Evolutionary conservation across 2,329 filamentous ascomycete genomes (phyloP), one percentile per base, ranked within the genome.

Genomic region (Exophiala alcalophila): DNA sequence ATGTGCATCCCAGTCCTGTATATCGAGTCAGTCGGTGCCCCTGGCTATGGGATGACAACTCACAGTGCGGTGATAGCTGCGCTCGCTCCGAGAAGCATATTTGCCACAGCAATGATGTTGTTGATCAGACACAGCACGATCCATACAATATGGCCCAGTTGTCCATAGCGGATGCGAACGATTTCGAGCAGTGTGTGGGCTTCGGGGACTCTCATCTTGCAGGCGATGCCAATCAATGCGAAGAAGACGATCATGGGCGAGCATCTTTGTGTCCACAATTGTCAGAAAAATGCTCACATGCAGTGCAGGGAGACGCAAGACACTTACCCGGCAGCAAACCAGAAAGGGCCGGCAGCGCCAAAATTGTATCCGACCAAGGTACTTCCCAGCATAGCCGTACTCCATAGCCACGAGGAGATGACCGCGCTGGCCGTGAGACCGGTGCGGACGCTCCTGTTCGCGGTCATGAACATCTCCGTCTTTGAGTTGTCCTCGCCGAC

Each of bases 171-270:
- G 58, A 67, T 66, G 2, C 63, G 62, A 21, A 74, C 66, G 25
- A 75, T 71, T 49, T 74, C 71, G 1, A 74, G 61, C 2, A 67
- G 70, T 0, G 72, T 74, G 39, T 74, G 71, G 0, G 71, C 71
- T 44, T 71, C 70, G 0, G 72, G 71, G 0, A 72, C 69, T 28
- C 70, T 59, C 19, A 72, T 63, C 52, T 74, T 75, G 7, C 66
- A 66, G 34, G 72, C 54, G 4, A 74, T 68, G 3, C 71, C 71
- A 1, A 74, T 58, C 3, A 87, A 92, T 1, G 89, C 87, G 58
- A 95, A 94, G 1, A 94, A 72, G 16, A 94, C 74, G 54, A 95
- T 90, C 60, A n/a, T n/a, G n/a, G n/a, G n/a, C n/a, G n/a, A n/a
- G n/a, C n/a, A n/a, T n/a, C n/a, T n/a, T n/a, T n/a, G n/a, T n/a